Evolutionary conservation across 129 eudicot genomes (phyloP).

Genomic region (Artemisia tridentata): DNA sequence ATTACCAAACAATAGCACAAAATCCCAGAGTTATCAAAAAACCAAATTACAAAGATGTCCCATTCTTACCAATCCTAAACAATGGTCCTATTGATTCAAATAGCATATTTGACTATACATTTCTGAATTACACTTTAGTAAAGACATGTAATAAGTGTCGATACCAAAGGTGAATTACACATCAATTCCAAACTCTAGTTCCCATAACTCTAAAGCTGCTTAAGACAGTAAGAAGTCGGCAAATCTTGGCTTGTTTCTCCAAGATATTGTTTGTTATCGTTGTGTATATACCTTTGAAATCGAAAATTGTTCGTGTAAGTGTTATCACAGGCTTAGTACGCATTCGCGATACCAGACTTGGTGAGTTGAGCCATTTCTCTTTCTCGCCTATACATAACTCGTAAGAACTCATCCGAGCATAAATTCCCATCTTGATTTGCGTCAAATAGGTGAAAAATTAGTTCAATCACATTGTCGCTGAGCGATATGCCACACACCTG

Average conservation of each 20-base stretch:
- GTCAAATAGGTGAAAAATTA: constrained; percentile 68
- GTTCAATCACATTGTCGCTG: constrained; percentile 58
- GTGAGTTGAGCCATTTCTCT: constrained; percentile 59
- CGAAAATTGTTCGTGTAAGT: constrained; percentile 4
- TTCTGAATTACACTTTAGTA: neutral
- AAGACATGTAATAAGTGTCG: neutral
- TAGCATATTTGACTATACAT: neutral
- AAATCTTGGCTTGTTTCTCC: constrained; percentile 1
- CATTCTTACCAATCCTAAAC: neutral
- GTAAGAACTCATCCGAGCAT: constrained; percentile 63
- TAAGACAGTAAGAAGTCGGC: neutral
- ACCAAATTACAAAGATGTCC: neutral
- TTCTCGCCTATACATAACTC: constrained; percentile 68
- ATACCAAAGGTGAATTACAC: neutral
- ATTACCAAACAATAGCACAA: neutral
- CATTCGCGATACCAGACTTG: constrained; percentile 49
- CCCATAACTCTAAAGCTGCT: neutral
- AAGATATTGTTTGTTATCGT: neutral
- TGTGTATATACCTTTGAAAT: constrained; percentile 18
- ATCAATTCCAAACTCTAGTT: neutral
- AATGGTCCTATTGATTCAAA: too few relatives aligned
- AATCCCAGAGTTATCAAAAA: neutral
- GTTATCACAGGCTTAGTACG: constrained; percentile 9
- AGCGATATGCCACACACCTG: constrained; percentile 78
- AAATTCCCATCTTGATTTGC: constrained; percentile 63